These are phyloP conservation scores for Xylariales sp. DNA, from an alignment of 2,329 filamentous ascomycete genomes.

Conservation along the genomic window DNA sequence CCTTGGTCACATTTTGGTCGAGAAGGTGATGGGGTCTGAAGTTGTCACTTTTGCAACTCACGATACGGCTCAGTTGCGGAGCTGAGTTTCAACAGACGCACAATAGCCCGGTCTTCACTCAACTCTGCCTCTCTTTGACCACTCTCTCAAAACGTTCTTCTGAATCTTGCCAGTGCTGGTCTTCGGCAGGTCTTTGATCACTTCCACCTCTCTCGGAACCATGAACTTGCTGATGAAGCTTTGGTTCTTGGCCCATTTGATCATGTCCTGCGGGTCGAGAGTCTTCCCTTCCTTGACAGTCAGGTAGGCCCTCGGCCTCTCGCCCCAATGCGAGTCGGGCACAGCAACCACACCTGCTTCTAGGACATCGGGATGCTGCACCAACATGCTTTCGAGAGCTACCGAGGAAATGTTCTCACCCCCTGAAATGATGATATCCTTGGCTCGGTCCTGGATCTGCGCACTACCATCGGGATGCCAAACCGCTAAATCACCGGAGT, in stretches of 20 bases:
- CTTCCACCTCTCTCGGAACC: constrained; percentile 68
- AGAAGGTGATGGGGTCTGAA: too few relatives aligned
- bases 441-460: constrained; percentile 88
- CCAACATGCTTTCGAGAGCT: constrained; percentile 84
- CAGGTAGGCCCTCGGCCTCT: constrained; percentile 90
- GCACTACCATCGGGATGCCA: constrained; percentile 88
- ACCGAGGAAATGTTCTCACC: constrained; percentile 97
- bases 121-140: constrained; percentile 55
- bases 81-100: too few relatives aligned
- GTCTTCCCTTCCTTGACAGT: constrained; percentile 68
- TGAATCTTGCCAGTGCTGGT: constrained; percentile 94
- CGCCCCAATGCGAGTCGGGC: constrained; percentile 86
- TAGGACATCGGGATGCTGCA: constrained; percentile 80
- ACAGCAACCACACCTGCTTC: constrained; percentile 90
- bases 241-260: constrained; percentile 79
- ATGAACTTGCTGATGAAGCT: constrained; percentile 87
- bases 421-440: constrained; percentile 97
- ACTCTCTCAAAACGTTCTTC: constrained; percentile 88
- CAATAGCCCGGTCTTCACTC: not conserved
- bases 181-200: constrained; percentile 88
- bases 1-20: too few relatives aligned
- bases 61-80: too few relatives aligned
- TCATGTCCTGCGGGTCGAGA: constrained; percentile 63
- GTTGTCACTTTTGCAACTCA: too few relatives aligned
- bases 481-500: constrained; percentile 89